Conservation (phyloP, 1,139 yeast species). For the Pichia sp. region DNA sequence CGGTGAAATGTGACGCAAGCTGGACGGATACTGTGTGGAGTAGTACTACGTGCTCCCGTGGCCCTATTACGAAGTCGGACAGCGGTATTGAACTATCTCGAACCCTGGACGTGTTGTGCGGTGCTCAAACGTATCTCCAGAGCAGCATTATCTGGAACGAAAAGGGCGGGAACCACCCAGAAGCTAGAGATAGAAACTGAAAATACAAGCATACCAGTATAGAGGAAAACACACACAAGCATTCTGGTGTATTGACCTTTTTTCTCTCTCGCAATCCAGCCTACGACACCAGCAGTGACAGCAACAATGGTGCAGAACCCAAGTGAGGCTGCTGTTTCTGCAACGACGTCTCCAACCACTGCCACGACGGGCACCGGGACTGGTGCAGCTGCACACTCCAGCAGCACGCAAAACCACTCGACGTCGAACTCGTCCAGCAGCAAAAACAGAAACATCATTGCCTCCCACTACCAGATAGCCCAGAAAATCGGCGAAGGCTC, state of each 20-base stretch:
- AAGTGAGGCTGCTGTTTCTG: not conserved
- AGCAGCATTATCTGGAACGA: not conserved
- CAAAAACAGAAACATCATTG: slow-evolving; percentile 39
- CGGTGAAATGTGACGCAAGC: not conserved
- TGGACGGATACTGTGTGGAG: not conserved
- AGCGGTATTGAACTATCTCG: no score
- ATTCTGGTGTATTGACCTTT: not conserved
- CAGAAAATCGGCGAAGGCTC: slow-evolving; percentile 98
- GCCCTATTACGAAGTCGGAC: not conserved
- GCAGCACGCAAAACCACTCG: not conserved
- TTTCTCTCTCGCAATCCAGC: not conserved
- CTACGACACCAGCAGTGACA: not conserved
- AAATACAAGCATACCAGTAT: not conserved
- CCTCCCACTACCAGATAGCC: slow-evolving; percentile 87
- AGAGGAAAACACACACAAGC: not conserved
- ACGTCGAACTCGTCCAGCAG: not conserved
- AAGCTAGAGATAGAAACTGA: not conserved
- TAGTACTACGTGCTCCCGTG: not conserved
- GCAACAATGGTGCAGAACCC: not conserved
- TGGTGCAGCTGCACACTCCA: not conserved
- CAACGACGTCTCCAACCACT: not conserved
- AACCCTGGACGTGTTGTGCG: not conserved
- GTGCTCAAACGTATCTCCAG: not conserved
- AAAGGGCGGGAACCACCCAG: not conserved
- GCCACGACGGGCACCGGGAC: not conserved